Percentiles rank a stretch among this genome's conserved stretches.
Evolutionary conservation across 202 grass and related monocot species (phyloP).

Genomic region (Panicum virgatum): DNA sequence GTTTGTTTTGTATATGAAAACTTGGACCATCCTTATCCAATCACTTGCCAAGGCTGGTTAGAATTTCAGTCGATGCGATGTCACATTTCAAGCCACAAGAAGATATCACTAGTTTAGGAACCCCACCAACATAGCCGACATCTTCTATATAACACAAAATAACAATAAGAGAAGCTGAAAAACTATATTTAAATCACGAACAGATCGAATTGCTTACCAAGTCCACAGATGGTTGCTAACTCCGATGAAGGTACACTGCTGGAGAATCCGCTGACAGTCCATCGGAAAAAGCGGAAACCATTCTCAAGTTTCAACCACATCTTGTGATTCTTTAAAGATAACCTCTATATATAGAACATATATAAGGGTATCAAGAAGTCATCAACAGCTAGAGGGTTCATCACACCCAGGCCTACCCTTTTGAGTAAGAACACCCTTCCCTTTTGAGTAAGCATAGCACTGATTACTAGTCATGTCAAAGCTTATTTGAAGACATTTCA

Average conservation of each 20-base stretch:
- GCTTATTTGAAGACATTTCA: slow-evolving; percentile 16
- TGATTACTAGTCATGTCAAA: slow-evolving; percentile 19
- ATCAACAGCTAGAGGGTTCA: slow-evolving; percentile 9
- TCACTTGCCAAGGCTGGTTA: neutral
- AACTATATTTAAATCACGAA: neutral
- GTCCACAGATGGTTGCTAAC: slow-evolving; percentile 12
- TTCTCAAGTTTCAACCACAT: slow-evolving; percentile 1
- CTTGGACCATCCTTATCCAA: neutral
- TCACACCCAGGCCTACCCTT: slow-evolving; percentile 33
- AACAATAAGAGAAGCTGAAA: neutral
- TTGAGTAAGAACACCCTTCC: slow-evolving; percentile 28
- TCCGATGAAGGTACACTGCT: slow-evolving; percentile 15
- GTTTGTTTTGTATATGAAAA: neutral
- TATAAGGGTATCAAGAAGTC: slow-evolving; percentile 33
- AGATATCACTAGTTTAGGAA: slow-evolving; percentile 13
- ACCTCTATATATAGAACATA: slow-evolving; percentile 27
- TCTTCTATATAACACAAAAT: neutral
- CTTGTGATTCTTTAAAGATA: neutral
- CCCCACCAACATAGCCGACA: neutral
- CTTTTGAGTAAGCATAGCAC: slow-evolving; percentile 37
- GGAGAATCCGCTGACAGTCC: slow-evolving; percentile 15
- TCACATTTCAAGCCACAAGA: slow-evolving; percentile 12
- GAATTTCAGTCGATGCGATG: slow-evolving; percentile 3
- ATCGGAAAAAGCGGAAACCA: slow-evolving; percentile 12
- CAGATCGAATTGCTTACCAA: neutral